Evolutionary conservation across 129 eudicot genomes (phyloP), one percentile per base, ranked within the genome.

Genomic region (Rutidosis leptorrhynchoides): DNA sequence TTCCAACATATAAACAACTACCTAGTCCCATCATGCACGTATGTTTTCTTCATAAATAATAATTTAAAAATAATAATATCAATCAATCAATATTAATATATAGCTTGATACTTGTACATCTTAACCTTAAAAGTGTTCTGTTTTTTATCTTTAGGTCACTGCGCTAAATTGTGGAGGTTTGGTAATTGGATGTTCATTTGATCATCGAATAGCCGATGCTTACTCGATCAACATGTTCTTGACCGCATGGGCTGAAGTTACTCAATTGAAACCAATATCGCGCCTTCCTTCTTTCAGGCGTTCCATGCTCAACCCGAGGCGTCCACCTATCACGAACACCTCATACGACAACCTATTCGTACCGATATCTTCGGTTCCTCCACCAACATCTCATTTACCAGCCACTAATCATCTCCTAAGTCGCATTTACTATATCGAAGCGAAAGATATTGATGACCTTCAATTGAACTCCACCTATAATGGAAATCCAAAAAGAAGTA

Each of bases 171-270:
- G 89, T 65, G 85, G 85, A 40, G 89, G 88, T 27, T 3, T 83
- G 32, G 82, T 83, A 30, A 66, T 86, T 20, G 94, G 84, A 21
- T 80, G 94, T 74, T 65, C 82, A 29, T 80, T 86, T 61, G 89
- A 86, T 75, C 94, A 86, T 68, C 80, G 87, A 23, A 66, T 75
- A 4, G 95, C 79, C 0, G 90, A 87, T 68, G 90, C 85, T n/a
- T 62, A 84, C 78, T 74, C 87, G 1, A 77, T 81, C 69, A 81
- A 87, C 82, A 68, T 79, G 73, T 83, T 87, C 59, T 67, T 81
- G 61, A 29, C 64, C 0, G 78, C 95, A 20, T 87, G 95, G 95
- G 83, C 87, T 1, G 81, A 87, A 67, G 70, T 59, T 22, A 68
- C 83, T 28, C 82, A 43, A 33, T 57, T 71, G 0, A 62, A 75